Evolutionary conservation across 2,329 filamentous ascomycete genomes (phyloP).

Genomic region (Calonectria pseudoreteaudii): DNA sequence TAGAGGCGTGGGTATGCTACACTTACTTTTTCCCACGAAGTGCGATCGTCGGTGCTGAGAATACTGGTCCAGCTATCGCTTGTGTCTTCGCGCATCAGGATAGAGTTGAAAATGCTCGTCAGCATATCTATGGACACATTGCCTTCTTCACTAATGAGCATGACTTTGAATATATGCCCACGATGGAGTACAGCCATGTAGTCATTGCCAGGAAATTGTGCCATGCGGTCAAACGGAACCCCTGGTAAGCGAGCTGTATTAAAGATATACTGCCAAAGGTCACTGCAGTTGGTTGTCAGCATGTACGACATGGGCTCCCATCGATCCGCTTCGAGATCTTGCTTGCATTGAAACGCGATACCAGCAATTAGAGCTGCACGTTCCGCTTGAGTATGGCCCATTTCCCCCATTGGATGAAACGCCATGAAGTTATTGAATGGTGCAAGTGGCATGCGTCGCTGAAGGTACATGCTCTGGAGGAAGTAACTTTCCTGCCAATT

Average conservation of each 20-base stretch:
- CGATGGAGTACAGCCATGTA: slow-evolving; percentile 27
- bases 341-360: slow-evolving; percentile 29
- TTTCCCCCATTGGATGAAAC: slow-evolving; percentile 23
- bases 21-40: slow-evolving; percentile 29
- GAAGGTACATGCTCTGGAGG: slow-evolving; percentile 24
- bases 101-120: slow-evolving; percentile 11
- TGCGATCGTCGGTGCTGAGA: slow-evolving; percentile 28
- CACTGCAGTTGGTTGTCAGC: slow-evolving; percentile 23
- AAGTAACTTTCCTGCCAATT: slow-evolving; percentile 29
- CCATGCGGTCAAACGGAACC: slow-evolving; percentile 24
- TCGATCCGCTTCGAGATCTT: slow-evolving; percentile 24
- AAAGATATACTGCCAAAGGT: slow-evolving; percentile 26
- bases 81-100: slow-evolving; percentile 6
- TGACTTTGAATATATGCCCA: slow-evolving; percentile 29
- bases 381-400: slow-evolving; percentile 28
- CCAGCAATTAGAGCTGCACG: slow-evolving; percentile 28
- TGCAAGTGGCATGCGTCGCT: slow-evolving; percentile 27
- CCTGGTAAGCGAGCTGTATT: slow-evolving; percentile 25
- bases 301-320: slow-evolving; percentile 27
- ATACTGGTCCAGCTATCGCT: slow-evolving; percentile 26
- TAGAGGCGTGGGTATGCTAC: no score
- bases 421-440: slow-evolving; percentile 30
- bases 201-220: slow-evolving; percentile 23
- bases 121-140: slow-evolving; percentile 14
- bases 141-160: slow-evolving; percentile 8